Base-by-base conservation (phyloP, 1,284 basidiomycete genomes). In the Pyrrhoderma noxium region DNA sequence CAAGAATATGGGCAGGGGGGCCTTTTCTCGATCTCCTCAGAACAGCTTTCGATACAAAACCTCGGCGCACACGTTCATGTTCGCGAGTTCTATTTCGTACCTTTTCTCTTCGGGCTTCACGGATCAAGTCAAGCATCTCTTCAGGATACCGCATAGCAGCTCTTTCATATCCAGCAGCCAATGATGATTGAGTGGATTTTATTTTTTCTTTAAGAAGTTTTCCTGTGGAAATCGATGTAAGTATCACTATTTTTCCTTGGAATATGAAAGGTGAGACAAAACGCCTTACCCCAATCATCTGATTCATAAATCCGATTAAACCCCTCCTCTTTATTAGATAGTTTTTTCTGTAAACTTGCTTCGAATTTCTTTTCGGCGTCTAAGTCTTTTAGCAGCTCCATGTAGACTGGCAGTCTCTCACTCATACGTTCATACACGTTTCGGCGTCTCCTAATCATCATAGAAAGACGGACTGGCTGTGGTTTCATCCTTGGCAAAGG, bases 401-500 rank as follows among this genome's bases (percentile, higher is more conserved):
- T 57, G 52, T 1, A 79, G 56, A 60, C 51, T 2, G 61, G 62
- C 13, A 62, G 62, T 43, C 59, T 60, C 4, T 60, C 65, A n/a
- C 72, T 57, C 0, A 85, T 73, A 23, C 67, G 65, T 13, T 72
- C 71, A 4, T 80, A 72, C 0, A 73, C 70, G 13, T 64, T 59
- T 16, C 77, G 70, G 1, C 92, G 76, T 14, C 72, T 71, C 18
- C 66, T 61, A 31, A 93, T 88, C 71, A 91, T 89, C 60, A 76
- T 74, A 0, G 77, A 74, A 38, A 92, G 74, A 13, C 74, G 69
- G 2, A 67, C 56, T 0, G 92, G 91, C 57, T 93, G 89, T 0
- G 87, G 88, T 51, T 76, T 80, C 58, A 93, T 66, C 0, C 87
- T 77, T 0, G 89, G 89, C 5, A 93, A 72, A 0, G 87, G 84